phyloP scores from a whole-genome alignment of 108 stramenopile species.

The Nitzschia sp. region DNA sequence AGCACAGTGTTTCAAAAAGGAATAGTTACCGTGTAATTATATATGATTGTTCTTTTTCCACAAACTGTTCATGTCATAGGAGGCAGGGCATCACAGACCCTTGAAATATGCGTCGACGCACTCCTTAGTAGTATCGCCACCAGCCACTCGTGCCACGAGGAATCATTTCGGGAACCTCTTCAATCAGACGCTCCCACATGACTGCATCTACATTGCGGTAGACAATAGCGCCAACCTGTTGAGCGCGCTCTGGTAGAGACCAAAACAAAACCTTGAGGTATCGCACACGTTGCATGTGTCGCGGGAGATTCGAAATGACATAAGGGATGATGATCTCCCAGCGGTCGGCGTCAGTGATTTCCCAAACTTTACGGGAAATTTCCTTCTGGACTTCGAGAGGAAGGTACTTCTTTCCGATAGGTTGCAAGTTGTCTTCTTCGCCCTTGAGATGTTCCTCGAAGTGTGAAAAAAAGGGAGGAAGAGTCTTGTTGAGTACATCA shows the following conservation, averaged over 20 bases:
- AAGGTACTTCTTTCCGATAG: slow-evolving; percentile 31
- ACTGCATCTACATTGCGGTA: slow-evolving; percentile 42
- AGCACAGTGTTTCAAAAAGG: no score
- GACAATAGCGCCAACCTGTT: slow-evolving; percentile 37
- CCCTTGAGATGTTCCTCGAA: slow-evolving; percentile 32
- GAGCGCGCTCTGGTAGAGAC: slow-evolving; percentile 37
- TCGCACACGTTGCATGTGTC: slow-evolving; percentile 30
- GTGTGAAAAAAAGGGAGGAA: slow-evolving; percentile 29
- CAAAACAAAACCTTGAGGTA: slow-evolving; percentile 38
- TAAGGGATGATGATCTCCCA: slow-evolving; percentile 42
- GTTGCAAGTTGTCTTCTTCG: slow-evolving; percentile 32
- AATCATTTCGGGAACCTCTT: slow-evolving; percentile 36
- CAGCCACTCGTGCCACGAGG: slow-evolving; percentile 26
- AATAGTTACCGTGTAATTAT: no score
- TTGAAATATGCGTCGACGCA: no score
- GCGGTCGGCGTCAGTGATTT: slow-evolving; percentile 24
- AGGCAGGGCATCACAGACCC: no score
- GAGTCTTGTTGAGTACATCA: slow-evolving; percentile 5
- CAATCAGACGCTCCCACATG: slow-evolving; percentile 41
- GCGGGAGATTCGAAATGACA: slow-evolving; percentile 28
- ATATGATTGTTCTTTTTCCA: no score
- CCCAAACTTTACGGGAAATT: slow-evolving; percentile 26
- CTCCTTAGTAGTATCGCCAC: slow-evolving; percentile 34
- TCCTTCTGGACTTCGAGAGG: slow-evolving; percentile 26
- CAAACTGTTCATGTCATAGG: no score